Conservation (phyloP, 371 early-diverging fungal genomes). For the Conidiobolus incongruus region DNA sequence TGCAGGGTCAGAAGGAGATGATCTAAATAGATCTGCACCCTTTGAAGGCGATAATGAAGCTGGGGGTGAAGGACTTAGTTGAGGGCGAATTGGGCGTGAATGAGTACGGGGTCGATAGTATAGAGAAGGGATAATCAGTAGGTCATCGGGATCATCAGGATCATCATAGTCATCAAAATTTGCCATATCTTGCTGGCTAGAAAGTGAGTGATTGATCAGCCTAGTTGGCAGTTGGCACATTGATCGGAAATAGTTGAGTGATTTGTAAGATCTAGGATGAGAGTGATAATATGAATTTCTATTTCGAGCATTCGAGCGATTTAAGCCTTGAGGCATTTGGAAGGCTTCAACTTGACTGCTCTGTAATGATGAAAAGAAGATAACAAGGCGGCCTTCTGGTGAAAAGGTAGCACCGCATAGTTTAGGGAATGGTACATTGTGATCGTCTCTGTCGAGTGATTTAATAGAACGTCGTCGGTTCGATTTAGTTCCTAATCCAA, state of each 20-base stretch:
- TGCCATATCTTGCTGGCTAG: too few species aligned
- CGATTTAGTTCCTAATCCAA: constrained; percentile 13
- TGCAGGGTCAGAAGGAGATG: too few species aligned
- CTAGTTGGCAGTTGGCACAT: constrained; percentile 10
- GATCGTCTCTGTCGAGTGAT: constrained; percentile 4
- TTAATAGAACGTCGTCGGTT: constrained; percentile 4
- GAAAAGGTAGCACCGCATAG: constrained; percentile 77
- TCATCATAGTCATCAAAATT: constrained; percentile 4
- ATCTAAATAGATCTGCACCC: too few species aligned
- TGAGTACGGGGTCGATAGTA: constrained; percentile 1
- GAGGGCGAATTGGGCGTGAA: neutral
- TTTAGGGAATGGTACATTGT: constrained; percentile 63
- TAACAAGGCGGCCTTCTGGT: constrained; percentile 41
- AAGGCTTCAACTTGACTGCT: constrained; percentile 8
- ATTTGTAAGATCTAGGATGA: constrained; percentile 16
- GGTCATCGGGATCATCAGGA: constrained; percentile 4
- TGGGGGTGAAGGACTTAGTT: neutral
- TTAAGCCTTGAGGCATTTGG: constrained; percentile 4
- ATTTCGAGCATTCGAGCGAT: constrained; percentile 7
- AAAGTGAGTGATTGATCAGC: neutral
- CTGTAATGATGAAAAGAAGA: constrained; percentile 64
- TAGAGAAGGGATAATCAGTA: constrained; percentile 5
- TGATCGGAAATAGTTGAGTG: constrained; percentile 15
- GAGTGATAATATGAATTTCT: too few species aligned
- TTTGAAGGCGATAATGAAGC: neutral